Evolutionary conservation across 352 stramenopile species (phyloP), one percentile per base, ranked within the genome.

Genomic region (Phytophthora pisi): DNA sequence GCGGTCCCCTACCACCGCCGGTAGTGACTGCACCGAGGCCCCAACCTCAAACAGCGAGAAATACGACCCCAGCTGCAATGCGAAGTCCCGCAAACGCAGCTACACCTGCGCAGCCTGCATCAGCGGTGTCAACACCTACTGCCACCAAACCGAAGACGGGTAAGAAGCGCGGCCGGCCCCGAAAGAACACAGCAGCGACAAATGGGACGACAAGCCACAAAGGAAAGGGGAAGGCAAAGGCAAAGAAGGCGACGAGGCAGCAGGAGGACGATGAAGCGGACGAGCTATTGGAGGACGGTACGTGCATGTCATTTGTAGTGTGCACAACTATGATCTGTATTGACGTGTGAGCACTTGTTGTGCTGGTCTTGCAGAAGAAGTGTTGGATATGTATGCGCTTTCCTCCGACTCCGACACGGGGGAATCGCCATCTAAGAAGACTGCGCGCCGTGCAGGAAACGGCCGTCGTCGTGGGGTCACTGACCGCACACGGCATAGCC

Each of bases 401-500:
- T 64, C 64, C 47, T 74, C 70, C 2, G 51, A 62, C 38, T 70
- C 64, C 5, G 68, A 82, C 0, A 16, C 54, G 9, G 68, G 75
- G 3, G 57, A 70, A 38, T 52, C 65, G 8, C 51, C 60, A 23
- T 51, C 59, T n/a, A 69, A 59, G 45, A 76, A 67, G 49, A 3
- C 61, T 66, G 18, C 43, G 13, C 53, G 43, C 15, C 64, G 64
- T 30, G 20, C 20, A 34, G 30, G 11, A 49, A 65, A 52, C 10
- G 53, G 31, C 15, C 64, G 61, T 59, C 59, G 67, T 49, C 56
- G 68, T 51, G 52, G 54, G 31, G 13, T 45, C 57, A 51, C 53
- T 60, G 38, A 71, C 4, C 78, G 84, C 15, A 50, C 57, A 23
- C 80, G 82, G 1, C 76, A 80, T 42, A 90, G 79, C 42, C 68